phyloP scores from a whole-genome alignment of 352 stramenopile genomes.

The Phytophthora sojae region DNA sequence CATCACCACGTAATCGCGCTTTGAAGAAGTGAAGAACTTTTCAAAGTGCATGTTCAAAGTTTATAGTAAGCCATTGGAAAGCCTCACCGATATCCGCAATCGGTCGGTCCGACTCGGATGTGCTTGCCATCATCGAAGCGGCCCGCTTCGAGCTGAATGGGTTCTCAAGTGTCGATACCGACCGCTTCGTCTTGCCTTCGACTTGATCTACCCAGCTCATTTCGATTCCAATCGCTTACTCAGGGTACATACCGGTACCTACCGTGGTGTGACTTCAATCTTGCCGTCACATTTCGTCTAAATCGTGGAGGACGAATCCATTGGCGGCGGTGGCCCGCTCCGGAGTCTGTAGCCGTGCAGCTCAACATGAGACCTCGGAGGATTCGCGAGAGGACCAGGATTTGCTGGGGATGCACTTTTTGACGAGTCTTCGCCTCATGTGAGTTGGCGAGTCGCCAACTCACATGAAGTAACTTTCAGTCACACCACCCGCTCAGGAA shows the following conservation, averaged over 20 bases:
- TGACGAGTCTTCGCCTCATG: neutral
- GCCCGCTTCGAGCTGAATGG: neutral
- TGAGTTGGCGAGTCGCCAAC: neutral
- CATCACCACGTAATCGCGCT: constrained; percentile 3
- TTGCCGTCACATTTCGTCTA: neutral
- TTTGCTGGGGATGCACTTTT: neutral
- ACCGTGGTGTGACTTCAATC: neutral
- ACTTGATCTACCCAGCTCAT: neutral
- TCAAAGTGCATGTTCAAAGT: too few species aligned
- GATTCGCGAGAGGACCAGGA: constrained; percentile 1
- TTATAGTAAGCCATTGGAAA: constrained; percentile 1
- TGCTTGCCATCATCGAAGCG: neutral
- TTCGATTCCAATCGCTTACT: neutral
- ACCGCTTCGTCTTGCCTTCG: neutral
- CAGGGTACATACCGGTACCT: too few species aligned
- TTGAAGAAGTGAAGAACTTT: neutral
- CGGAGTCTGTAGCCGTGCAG: constrained; percentile 14
- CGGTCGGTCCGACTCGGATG: neutral
- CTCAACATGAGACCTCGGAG: neutral
- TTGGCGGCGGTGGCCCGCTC: constrained; percentile 1
- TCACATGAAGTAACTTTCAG: neutral
- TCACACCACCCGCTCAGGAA: neutral
- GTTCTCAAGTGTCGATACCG: neutral
- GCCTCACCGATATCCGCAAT: neutral
- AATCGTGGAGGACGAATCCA: constrained; percentile 4